Evolutionary conservation across 2,329 filamentous ascomycete genomes (phyloP).

Genomic region (Microdochium paspali): DNA sequence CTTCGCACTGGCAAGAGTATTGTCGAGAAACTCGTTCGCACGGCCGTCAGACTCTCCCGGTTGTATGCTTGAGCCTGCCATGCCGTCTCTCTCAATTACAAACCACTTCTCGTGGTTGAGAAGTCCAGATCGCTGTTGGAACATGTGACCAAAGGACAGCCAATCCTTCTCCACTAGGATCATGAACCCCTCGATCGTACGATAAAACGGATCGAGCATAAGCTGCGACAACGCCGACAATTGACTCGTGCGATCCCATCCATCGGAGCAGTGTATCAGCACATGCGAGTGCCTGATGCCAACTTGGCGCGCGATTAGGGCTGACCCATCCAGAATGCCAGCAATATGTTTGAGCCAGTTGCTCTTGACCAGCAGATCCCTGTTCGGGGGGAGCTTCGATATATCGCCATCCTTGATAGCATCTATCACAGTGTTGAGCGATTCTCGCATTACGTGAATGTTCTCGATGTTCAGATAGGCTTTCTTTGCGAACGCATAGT

Average conservation of each 20-base stretch:
- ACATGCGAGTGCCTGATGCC: conserved; percentile 92
- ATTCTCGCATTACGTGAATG: conserved; percentile 95
- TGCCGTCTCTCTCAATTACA: conserved; percentile 70
- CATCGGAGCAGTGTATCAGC: conserved; percentile 94
- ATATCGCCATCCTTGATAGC: conserved; percentile 89
- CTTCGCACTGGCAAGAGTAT: conserved; percentile 73
- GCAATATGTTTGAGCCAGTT: conserved; percentile 87
- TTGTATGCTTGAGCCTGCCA: conserved; percentile 52
- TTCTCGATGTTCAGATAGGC: conserved; percentile 94
- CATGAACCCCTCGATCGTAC: conserved; percentile 90
- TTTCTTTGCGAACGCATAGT: conserved; percentile 87
- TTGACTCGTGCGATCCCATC: conserved; percentile 96
- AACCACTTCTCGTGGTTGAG: conserved; percentile 94
- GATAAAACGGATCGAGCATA: conserved; percentile 90
- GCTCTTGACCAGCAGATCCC: conserved; percentile 72
- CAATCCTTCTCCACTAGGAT: conserved; percentile 95
- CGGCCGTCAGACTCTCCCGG: conserved; percentile 52
- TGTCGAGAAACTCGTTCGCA: conserved; percentile 69
- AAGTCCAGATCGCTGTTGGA: conserved; percentile 81
- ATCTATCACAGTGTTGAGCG: conserved; percentile 78
- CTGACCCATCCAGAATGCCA: conserved; percentile 73
- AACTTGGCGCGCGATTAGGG: conserved; percentile 76
- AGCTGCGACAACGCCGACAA: conserved; percentile 85
- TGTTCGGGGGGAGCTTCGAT: conserved; percentile 70
- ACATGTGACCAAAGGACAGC: conserved; percentile 97